A percentile compares a stretch with the other conserved stretches of the same genome.
phyloP scores from a whole-genome alignment of 306 rosid genomes.

The Prosopis cineraria region DNA sequence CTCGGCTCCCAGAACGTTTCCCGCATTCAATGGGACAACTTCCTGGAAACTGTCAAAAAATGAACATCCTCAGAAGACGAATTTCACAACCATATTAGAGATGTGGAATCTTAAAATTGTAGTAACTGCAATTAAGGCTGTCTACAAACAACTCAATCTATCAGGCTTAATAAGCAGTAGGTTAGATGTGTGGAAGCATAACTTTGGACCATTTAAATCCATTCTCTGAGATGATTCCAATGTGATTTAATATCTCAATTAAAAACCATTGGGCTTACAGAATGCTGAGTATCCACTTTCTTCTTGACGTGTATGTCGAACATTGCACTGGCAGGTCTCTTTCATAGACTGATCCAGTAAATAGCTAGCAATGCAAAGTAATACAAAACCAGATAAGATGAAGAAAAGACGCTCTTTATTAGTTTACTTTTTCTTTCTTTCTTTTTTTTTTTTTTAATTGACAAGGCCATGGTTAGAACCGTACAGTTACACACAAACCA shows the following conservation, averaged over 20 bases:
- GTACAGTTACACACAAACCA: no score
- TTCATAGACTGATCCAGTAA: neutral
- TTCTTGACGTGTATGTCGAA: neutral
- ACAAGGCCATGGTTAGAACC: no score
- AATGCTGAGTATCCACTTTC: neutral
- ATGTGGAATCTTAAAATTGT: neutral
- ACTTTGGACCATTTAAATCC: neutral
- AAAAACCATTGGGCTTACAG: neutral
- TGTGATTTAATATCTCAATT: neutral
- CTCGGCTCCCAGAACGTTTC: conserved; percentile 94
- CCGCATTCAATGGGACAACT: conserved; percentile 94
- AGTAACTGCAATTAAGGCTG: conserved; percentile 1
- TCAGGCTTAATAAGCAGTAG: neutral
- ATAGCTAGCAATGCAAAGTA: neutral
- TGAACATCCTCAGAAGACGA: conserved; percentile 25
- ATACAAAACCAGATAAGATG: neutral
- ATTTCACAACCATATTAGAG: conserved; percentile 13
- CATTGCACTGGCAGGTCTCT: neutral
- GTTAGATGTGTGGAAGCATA: neutral
- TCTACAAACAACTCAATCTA: neutral
- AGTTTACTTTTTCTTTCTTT: no score
- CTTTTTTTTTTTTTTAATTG: no score
- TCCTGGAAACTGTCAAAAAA: conserved; percentile 77
- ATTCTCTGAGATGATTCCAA: neutral
- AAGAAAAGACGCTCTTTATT: neutral